Evolutionary conservation across 192 early-diverging fungal genomes (phyloP), one percentile per base, ranked within the genome.

Genomic region (Coemansia sp.): DNA sequence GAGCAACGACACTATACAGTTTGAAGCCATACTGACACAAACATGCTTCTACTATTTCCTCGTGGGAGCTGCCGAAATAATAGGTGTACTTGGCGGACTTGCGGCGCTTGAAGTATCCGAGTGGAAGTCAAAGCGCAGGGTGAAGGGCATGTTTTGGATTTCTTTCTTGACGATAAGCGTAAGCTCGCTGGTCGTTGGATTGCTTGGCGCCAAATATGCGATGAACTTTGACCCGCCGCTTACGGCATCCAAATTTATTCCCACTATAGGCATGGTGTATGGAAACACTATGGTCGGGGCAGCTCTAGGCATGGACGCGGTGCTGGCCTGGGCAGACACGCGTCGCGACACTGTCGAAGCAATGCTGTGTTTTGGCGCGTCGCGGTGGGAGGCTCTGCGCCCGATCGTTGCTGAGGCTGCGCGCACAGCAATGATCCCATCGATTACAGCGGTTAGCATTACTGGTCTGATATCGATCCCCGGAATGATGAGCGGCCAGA

Each of bases 401-500:
- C 90, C 91, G 0, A 69, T 92, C 22, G 86, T 82, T 0, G 67
- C 86, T 1, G 91, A 93, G 21, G 83, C 89, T 2, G 86, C 91
- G 45, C 79, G 86, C 27, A 78, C 83, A 13, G 89, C 91, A 15
- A 84, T 93, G 80, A 60, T 93, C 25, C 93, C 93, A 15, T 83
- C 87, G 2, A 85, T 95, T 24, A 91, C 91, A 47, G 70, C 81
- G n/a, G 85, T 92, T 77, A 64, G 74, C 60, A 86, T 94, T 25
- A 89, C 89, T 52, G 93, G 91, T 4, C 66, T 94, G 41, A 90
- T 94, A 21, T 86, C 91, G 18, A 94, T 94, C 55, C 92, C 92
- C 0, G 92, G 89, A 17, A 87, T 90, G 86, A 92, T 94, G 93
- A 90, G 87, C 1, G 93, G 93, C 51, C 91, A 92, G 57, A 84